These are phyloP conservation scores for Penicillium antarcticum DNA, from an alignment of 495 filamentous ascomycete species.

Conservation along the genomic window DNA sequence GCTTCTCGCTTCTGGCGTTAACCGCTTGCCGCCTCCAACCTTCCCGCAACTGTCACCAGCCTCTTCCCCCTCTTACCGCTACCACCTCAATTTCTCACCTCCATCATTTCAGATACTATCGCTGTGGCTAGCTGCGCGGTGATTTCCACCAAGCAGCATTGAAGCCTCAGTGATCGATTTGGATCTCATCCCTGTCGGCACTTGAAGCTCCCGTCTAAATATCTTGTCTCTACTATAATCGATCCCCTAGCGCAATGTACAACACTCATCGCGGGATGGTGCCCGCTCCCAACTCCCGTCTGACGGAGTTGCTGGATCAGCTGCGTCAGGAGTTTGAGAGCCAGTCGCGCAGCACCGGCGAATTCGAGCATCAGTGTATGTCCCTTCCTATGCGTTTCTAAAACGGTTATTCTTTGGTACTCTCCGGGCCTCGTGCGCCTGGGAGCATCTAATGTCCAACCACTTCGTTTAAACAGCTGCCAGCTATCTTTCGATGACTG, in stretches of 20 bases:
- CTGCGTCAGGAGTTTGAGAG: slow-evolving; percentile 87
- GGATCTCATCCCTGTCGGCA: slow-evolving; percentile 10
- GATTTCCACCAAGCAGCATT: slow-evolving; percentile 27
- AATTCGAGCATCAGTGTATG: slow-evolving; percentile 90
- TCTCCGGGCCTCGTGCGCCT: not conserved
- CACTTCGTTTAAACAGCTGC: slow-evolving; percentile 5
- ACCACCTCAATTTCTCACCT: slow-evolving; percentile 1
- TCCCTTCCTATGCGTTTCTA: slow-evolving; percentile 18
- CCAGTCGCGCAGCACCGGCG: slow-evolving; percentile 69
- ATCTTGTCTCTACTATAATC: not conserved
- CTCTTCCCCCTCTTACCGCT: slow-evolving; percentile 18
- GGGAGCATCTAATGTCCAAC: not conserved
- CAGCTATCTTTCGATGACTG: slow-evolving; percentile 13
- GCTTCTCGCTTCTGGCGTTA: slow-evolving; percentile 41
- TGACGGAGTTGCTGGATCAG: slow-evolving; percentile 87
- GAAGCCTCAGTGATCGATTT: slow-evolving; percentile 14
- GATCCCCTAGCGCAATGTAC: slow-evolving; percentile 63
- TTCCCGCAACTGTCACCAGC: slow-evolving; percentile 30
- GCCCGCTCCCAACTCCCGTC: slow-evolving; percentile 66
- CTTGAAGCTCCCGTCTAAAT: not conserved
- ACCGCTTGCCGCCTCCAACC: slow-evolving; percentile 31
- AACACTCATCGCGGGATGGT: slow-evolving; percentile 83
- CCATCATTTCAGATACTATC: slow-evolving; percentile 4
- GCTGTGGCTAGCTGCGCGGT: slow-evolving; percentile 28
- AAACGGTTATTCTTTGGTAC: not conserved